A percentile compares a stretch with the other conserved stretches of the same genome.
These are phyloP conservation scores for Gremmenia infestans DNA, from an alignment of 2,329 filamentous ascomycete species.

Conservation along the genomic window DNA sequence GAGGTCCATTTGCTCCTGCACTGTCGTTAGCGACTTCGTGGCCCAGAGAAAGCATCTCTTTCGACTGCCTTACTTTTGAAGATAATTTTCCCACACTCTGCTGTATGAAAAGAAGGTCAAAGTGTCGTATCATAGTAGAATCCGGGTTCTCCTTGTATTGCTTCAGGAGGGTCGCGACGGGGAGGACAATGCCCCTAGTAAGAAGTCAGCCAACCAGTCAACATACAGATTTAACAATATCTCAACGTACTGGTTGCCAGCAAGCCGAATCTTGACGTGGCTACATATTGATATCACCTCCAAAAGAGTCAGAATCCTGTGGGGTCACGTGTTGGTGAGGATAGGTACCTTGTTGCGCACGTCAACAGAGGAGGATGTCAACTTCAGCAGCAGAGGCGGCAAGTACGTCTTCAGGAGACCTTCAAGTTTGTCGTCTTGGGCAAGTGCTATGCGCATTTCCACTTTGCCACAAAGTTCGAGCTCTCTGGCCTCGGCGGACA, in stretches of 20 bases:
- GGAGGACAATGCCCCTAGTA: conserved; percentile 59
- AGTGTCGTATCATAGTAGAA: conserved; percentile 73
- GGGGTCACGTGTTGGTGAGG: conserved; percentile 9
- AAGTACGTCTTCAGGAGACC: conserved; percentile 74
- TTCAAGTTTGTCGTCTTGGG: conserved; percentile 79
- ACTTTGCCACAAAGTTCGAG: conserved; percentile 79
- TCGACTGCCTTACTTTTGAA: conserved; percentile 35
- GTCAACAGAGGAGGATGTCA: conserved; percentile 55
- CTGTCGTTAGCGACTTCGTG: conserved; percentile 21
- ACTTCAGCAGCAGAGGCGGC: conserved; percentile 76
- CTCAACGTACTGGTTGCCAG: conserved; percentile 31
- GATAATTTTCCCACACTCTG: conserved; percentile 67
- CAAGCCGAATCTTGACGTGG: conserved; percentile 58
- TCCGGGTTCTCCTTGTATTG: conserved; percentile 77
- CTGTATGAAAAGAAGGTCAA: conserved; percentile 85
- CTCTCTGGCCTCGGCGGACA: conserved; percentile 44
- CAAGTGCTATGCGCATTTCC: conserved; percentile 66
- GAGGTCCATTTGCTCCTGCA: conserved; percentile 62
- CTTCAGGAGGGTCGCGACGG: conserved; percentile 76
- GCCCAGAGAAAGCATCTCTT: background rate
- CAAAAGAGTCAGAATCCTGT: conserved; percentile 9
- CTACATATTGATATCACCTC: conserved; percentile 65
- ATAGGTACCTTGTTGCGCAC: conserved; percentile 68
- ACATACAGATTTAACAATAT: conserved; percentile 8
- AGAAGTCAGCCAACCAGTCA: conserved; percentile 4